Evolutionary conservation across 1,139 yeast species (phyloP).

Genomic region (Pichiaceae sp.): DNA sequence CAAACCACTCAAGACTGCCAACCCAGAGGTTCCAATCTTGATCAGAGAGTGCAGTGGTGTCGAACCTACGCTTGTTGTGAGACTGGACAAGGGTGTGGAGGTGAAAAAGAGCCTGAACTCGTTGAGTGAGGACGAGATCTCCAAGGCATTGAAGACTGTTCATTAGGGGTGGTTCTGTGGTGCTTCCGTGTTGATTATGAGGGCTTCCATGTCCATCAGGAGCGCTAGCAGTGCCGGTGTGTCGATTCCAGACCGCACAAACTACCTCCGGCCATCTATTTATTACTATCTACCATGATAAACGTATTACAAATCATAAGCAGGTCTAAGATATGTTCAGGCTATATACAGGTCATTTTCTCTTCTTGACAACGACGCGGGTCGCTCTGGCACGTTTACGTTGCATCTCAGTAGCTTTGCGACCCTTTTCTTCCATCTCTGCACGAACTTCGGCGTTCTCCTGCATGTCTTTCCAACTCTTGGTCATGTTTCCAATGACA

Average conservation of each 20-base stretch:
- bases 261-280: too few relatives aligned
- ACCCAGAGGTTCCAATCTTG: constrained; percentile 58
- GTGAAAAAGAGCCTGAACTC: constrained; percentile 22
- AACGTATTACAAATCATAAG: too few relatives aligned
- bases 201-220: too few relatives aligned
- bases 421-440: constrained; percentile 18
- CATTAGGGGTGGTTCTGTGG: too few relatives aligned
- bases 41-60: constrained; percentile 71
- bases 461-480: constrained; percentile 23
- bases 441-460: constrained; percentile 17
- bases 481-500: constrained; percentile 21
- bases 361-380: constrained; percentile 21
- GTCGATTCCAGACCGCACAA: too few relatives aligned
- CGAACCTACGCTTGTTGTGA: constrained; percentile 64
- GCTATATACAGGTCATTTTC: constrained; percentile 7
- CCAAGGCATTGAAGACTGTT: constrained; percentile 14
- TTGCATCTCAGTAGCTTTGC: constrained; percentile 20
- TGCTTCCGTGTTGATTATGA: too few relatives aligned
- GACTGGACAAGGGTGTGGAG: constrained; percentile 37
- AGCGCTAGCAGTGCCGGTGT: too few relatives aligned
- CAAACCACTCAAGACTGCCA: constrained; percentile 46
- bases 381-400: constrained; percentile 17
- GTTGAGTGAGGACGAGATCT: constrained; percentile 20
- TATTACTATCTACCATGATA: neutral
- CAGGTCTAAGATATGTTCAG: too few relatives aligned